Evolutionary conservation across 176 grass and related monocot genomes (phyloP).

Genomic region (Bonia amplexicaulis): DNA sequence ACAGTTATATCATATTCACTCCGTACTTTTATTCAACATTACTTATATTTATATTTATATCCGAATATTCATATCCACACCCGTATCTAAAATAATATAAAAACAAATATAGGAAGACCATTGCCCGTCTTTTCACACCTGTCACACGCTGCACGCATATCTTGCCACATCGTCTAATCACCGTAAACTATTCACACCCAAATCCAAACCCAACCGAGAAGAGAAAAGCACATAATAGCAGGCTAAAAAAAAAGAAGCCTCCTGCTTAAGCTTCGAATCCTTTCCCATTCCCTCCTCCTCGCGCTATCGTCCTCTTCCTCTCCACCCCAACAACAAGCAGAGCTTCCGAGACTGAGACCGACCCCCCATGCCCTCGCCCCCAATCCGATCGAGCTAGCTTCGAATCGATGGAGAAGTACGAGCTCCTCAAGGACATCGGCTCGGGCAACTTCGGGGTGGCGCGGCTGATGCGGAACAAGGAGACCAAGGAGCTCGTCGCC

Average conservation of each 20-base stretch:
- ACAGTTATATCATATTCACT: no score
- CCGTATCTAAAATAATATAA: no score
- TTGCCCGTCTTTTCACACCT: no score
- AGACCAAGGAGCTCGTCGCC: conserved; percentile 86
- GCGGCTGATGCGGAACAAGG: conserved; percentile 72
- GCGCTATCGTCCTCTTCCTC: background rate
- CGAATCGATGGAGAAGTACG: conserved; percentile 71
- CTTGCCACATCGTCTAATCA: conserved; percentile 18
- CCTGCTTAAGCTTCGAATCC: conserved; percentile 38
- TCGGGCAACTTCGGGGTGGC: conserved; percentile 81
- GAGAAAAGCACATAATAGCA: background rate
- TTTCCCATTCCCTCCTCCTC: background rate
- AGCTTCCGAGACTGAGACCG: background rate
- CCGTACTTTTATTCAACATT: no score
- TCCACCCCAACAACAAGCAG: background rate
- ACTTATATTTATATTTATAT: no score
- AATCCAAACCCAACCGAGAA: conserved; percentile 9
- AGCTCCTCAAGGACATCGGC: conserved; percentile 78
- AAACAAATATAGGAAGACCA: no score
- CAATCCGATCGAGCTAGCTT: background rate
- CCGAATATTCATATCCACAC: no score
- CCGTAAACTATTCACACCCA: conserved; percentile 13
- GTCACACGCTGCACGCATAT: no score
- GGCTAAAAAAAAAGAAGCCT: background rate
- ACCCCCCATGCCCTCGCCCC: background rate